Evolutionary conservation across 495 filamentous ascomycete species (phyloP).

Genomic region (Haplographium delicatum): DNA sequence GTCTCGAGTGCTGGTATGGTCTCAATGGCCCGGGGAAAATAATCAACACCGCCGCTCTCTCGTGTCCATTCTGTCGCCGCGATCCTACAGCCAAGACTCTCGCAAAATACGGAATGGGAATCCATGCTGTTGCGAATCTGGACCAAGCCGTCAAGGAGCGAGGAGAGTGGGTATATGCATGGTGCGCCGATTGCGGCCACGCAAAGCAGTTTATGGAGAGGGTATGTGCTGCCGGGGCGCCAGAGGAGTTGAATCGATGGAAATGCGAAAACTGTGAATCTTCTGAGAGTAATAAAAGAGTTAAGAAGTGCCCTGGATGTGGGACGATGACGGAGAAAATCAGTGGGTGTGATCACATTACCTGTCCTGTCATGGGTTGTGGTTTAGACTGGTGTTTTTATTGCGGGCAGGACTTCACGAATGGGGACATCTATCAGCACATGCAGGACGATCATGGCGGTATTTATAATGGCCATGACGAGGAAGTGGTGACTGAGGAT

Average conservation of each 20-base stretch:
- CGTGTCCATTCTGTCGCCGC: slow-evolving; percentile 40
- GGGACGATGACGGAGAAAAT: slow-evolving; percentile 28
- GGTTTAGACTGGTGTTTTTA: slow-evolving; percentile 32
- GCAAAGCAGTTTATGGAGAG: slow-evolving; percentile 33
- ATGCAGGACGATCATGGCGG: slow-evolving; percentile 28
- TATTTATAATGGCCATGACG: slow-evolving; percentile 4
- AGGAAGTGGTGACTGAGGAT: background rate
- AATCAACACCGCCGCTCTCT: slow-evolving; percentile 37
- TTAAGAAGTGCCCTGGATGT: slow-evolving; percentile 33
- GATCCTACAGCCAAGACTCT: slow-evolving; percentile 29
- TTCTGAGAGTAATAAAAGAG: background rate
- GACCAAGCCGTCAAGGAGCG: slow-evolving; percentile 27
- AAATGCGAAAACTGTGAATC: slow-evolving; percentile 27
- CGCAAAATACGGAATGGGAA: slow-evolving; percentile 22
- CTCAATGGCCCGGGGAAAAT: slow-evolving; percentile 27
- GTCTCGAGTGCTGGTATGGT: slow-evolving; percentile 29
- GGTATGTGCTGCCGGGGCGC: slow-evolving; percentile 30
- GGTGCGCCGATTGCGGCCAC: slow-evolving; percentile 31
- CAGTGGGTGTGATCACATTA: slow-evolving; percentile 34
- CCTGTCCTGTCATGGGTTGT: slow-evolving; percentile 26
- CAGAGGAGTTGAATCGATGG: slow-evolving; percentile 27
- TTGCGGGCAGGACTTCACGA: slow-evolving; percentile 23
- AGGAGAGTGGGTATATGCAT: slow-evolving; percentile 37
- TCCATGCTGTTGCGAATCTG: slow-evolving; percentile 29
- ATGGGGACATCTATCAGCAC: slow-evolving; percentile 27